Evolutionary conservation across 768 basidiomycete species (phyloP).

Genomic region (Lactarius sanguifluus): DNA sequence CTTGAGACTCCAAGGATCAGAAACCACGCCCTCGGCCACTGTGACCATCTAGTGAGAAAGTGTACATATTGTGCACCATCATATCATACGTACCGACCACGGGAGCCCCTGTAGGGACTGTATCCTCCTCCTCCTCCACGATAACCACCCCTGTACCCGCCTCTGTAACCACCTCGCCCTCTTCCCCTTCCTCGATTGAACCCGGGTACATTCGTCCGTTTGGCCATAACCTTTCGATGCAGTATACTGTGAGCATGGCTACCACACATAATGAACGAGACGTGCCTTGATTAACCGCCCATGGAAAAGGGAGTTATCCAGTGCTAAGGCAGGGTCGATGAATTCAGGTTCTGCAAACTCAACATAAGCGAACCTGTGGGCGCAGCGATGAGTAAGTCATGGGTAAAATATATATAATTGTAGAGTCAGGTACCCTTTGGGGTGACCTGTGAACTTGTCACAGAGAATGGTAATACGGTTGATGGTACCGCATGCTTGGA

Average conservation of each 20-base stretch:
- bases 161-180: constrained; percentile 46
- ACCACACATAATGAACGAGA: background rate
- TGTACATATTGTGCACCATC: background rate
- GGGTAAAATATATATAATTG: constrained; percentile 1
- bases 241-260: background rate
- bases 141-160: constrained; percentile 56
- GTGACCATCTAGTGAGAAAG: constrained; percentile 19
- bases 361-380: constrained; percentile 88
- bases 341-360: constrained; percentile 95
- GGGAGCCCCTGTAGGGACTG: constrained; percentile 59
- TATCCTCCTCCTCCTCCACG: constrained; percentile 59
- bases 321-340: constrained; percentile 84
- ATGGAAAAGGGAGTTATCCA: constrained; percentile 96
- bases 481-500: constrained; percentile 96
- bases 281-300: constrained; percentile 89
- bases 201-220: constrained; percentile 94
- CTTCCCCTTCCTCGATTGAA: constrained; percentile 83
- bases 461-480: constrained; percentile 99
- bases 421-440: constrained; percentile 75
- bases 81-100: constrained; percentile 63
- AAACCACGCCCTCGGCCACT: constrained; percentile 79
- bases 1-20: constrained; percentile 36
- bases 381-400: constrained; percentile 20
- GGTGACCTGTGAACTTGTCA: constrained; percentile 99
- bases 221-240: constrained; percentile 75